Evolutionary conservation across 2,329 filamentous ascomycete species (phyloP).

Genomic region (Elsinoe fawcettii): DNA sequence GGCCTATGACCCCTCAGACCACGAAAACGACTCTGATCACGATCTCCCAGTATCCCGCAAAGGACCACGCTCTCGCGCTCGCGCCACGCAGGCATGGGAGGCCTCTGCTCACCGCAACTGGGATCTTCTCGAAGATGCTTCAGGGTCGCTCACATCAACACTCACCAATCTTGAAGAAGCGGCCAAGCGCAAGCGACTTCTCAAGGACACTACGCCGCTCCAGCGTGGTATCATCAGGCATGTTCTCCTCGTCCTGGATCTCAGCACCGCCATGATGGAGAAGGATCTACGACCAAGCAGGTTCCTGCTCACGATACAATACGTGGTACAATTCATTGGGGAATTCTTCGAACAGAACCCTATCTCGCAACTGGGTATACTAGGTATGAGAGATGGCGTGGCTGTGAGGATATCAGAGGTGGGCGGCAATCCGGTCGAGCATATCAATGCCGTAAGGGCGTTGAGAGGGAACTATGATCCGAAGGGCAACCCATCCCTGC

Average conservation of each 20-base stretch:
- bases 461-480: conserved; percentile 35
- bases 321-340: conserved; percentile 77
- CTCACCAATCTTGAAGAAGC: conserved; percentile 32
- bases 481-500: conserved; percentile 52
- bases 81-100: conserved; percentile 25
- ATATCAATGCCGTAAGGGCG: conserved; percentile 68
- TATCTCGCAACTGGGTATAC: conserved; percentile 85
- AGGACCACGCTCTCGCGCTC: conserved; percentile 17
- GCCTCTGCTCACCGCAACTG: conserved; percentile 26
- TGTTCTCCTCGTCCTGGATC: conserved; percentile 80
- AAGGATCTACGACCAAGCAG: conserved; percentile 89
- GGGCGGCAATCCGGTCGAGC: conserved; percentile 82
- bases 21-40: conserved; percentile 10
- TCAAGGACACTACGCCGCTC: conserved; percentile 89
- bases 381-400: conserved; percentile 89
- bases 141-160: conserved; percentile 29
- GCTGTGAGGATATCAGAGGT: conserved; percentile 81
- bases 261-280: conserved; percentile 88
- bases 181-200: conserved; percentile 50
- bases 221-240: conserved; percentile 98
- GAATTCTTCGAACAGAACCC: conserved; percentile 99
- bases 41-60: conserved; percentile 3
- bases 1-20: neutral
- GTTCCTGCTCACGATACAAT: conserved; percentile 72
- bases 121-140: conserved; percentile 29